Evolutionary conservation across 2,329 filamentous ascomycete species (phyloP).

Genomic region (Akanthomyces muscarius): DNA sequence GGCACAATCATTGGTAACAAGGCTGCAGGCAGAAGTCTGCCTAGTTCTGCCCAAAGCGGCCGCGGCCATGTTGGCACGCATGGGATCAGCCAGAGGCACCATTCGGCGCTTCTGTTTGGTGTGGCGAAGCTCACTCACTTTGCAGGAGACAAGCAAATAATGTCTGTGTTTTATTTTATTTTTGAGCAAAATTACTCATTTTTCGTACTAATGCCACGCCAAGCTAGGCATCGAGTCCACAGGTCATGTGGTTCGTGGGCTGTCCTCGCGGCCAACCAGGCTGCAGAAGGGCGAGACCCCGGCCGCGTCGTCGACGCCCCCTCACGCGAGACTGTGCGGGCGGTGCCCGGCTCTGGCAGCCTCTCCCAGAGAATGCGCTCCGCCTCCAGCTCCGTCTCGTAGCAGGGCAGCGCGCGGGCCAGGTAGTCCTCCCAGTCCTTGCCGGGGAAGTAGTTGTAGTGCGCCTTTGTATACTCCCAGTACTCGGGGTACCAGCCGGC

Average conservation of each 20-base stretch:
- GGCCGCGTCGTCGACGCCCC: background rate
- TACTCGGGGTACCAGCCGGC: slow-evolving; percentile 35
- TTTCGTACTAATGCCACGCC: background rate
- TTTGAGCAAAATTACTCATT: too few relatives aligned
- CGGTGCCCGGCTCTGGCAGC: background rate
- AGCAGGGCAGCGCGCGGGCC: slow-evolving; percentile 7
- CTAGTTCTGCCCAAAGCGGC: too few relatives aligned
- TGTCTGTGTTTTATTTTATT: too few relatives aligned
- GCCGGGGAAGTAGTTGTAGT: slow-evolving; percentile 21
- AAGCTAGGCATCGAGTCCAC: background rate
- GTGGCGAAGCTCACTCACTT: too few relatives aligned
- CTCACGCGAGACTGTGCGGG: background rate
- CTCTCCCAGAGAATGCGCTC: background rate
- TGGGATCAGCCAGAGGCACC: too few relatives aligned
- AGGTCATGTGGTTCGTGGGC: background rate
- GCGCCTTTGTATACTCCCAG: slow-evolving; percentile 30
- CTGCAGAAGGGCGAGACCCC: background rate
- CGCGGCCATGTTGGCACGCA: too few relatives aligned
- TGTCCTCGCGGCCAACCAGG: background rate
- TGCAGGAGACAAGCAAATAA: too few relatives aligned
- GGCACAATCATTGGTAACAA: too few relatives aligned
- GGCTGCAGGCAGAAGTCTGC: too few relatives aligned
- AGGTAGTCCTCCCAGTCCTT: slow-evolving; percentile 24
- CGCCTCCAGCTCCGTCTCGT: slow-evolving; percentile 4
- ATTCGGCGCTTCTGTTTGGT: too few relatives aligned